A percentile compares a stretch with the other conserved stretches of the same genome.
Conservation (phyloP, 164 flowering plant genomes). For the Magnolia kwangsiensis region DNA sequence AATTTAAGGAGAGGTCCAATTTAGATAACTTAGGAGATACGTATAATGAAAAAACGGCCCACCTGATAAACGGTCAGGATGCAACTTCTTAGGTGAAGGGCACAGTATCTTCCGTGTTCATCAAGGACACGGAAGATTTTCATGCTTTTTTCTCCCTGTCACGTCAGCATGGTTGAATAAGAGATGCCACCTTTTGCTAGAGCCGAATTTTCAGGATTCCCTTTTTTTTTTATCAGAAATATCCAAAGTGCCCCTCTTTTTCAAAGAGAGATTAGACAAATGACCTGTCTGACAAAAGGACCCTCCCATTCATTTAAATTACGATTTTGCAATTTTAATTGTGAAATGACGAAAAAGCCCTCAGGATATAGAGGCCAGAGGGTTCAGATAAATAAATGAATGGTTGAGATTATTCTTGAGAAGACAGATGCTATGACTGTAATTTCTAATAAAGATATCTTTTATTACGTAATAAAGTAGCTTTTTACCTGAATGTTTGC, state of each 20-base stretch:
- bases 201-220: constrained; percentile 9
- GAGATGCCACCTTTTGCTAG: constrained; percentile 6
- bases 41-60: background rate
- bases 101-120: background rate
- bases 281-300: background rate
- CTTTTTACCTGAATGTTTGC: too few species aligned
- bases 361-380: too few species aligned
- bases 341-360: background rate
- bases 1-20: too few species aligned
- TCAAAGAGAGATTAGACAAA: background rate
- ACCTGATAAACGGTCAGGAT: background rate
- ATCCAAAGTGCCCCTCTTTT: background rate
- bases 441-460: too few species aligned
- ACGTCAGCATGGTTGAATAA: constrained; percentile 7
- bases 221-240: background rate
- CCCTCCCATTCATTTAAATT: background rate
- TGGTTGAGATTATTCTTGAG: too few species aligned
- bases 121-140: background rate
- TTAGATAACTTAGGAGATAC: too few species aligned
- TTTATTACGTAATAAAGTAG: too few species aligned
- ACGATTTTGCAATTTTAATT: background rate
- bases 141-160: constrained; percentile 9
- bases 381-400: too few species aligned
- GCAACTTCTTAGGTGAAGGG: background rate
- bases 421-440: too few species aligned